These are phyloP conservation scores for Boletus subparvulus DNA, from an alignment of 768 basidiomycete genomes.

Conservation along the genomic window DNA sequence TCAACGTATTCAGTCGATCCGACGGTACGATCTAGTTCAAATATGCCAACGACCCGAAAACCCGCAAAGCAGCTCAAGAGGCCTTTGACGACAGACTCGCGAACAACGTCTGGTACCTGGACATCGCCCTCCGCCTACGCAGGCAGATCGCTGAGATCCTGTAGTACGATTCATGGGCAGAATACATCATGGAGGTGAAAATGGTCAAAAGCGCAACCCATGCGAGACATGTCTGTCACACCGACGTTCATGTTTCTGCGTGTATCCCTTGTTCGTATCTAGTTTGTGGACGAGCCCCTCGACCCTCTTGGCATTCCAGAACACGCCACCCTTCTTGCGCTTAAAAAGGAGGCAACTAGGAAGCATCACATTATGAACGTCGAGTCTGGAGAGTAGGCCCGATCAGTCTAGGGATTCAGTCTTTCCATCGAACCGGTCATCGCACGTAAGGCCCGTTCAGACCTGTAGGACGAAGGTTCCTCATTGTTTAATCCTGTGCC, in stretches of 20 bases:
- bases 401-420: too few species aligned
- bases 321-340: conserved; percentile 57
- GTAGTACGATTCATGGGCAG: too few species aligned
- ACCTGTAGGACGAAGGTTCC: too few species aligned
- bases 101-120: conserved; percentile 72
- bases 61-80: conserved; percentile 63
- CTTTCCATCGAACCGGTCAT: too few species aligned
- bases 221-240: conserved; percentile 49
- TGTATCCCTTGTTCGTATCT: neutral
- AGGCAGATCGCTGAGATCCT: conserved; percentile 61
- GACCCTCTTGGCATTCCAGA: conserved; percentile 72
- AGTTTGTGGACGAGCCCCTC: conserved; percentile 82
- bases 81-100: conserved; percentile 68
- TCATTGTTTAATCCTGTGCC: too few species aligned
- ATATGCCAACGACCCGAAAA: conserved; percentile 69
- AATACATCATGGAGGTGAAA: too few species aligned
- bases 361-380: too few species aligned
- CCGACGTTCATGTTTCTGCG: neutral
- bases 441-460: too few species aligned
- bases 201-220: conserved; percentile 54
- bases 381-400: too few species aligned
- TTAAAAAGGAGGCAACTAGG: conserved; percentile 82
- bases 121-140: conserved; percentile 67
- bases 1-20: neutral
- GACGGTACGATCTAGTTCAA: conserved; percentile 58